phyloP scores from a whole-genome alignment of 305 asterid genomes.

The Caryopteris hybrid region DNA sequence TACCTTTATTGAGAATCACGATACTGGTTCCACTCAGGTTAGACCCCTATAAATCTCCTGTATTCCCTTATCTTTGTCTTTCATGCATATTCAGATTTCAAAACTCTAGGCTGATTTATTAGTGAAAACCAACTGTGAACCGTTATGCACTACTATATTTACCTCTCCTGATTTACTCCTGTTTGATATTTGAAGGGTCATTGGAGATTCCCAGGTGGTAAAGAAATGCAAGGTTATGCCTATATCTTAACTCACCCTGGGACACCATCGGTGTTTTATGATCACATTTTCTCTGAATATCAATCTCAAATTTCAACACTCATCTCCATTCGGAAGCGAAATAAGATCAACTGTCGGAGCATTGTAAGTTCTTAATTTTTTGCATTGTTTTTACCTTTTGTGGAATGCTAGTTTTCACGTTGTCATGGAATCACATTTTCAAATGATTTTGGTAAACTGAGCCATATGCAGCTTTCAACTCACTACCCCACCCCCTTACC shows the following conservation, averaged over 20 bases:
- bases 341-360: slow-evolving; percentile 88
- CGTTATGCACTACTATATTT: slow-evolving; percentile 11
- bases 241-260: slow-evolving; percentile 91
- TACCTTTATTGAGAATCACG: slow-evolving; percentile 97
- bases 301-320: slow-evolving; percentile 54
- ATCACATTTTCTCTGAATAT: slow-evolving; percentile 70
- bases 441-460: background rate
- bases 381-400: background rate
- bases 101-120: background rate
- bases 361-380: slow-evolving; percentile 48
- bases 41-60: background rate
- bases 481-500: background rate
- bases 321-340: slow-evolving; percentile 63
- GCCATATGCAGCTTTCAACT: background rate
- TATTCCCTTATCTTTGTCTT: background rate
- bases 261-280: slow-evolving; percentile 87
- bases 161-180: slow-evolving; percentile 8
- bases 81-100: slow-evolving; percentile 7
- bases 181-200: slow-evolving; percentile 86
- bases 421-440: background rate
- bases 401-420: background rate
- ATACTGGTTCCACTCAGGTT: slow-evolving; percentile 99
- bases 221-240: slow-evolving; percentile 97
- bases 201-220: slow-evolving; percentile 99
- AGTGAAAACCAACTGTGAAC: background rate